A percentile compares a stretch with the other conserved stretches of the same genome.
These are phyloP conservation scores for Thinopyrum elongatum DNA, from an alignment of 176 grass and related monocot species.

Conservation along the genomic window DNA sequence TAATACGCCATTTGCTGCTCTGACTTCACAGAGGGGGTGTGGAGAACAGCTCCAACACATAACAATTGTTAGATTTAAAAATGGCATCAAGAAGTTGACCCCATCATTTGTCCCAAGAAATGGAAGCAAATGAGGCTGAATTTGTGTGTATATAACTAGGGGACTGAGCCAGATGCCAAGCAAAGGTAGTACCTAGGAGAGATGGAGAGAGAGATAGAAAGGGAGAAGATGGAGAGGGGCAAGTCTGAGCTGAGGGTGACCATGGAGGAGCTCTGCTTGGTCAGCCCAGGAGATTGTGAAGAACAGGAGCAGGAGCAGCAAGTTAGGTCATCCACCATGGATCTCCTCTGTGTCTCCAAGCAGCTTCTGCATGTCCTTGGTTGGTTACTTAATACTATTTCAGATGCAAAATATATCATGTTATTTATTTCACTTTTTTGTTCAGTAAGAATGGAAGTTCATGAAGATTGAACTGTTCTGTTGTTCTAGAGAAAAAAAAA, in stretches of 20 bases:
- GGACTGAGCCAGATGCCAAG: conserved; percentile 6
- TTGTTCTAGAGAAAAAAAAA: neutral
- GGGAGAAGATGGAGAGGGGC: conserved; percentile 52
- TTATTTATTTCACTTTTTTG: neutral
- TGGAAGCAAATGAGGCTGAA: conserved; percentile 10
- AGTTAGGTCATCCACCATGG: conserved; percentile 52
- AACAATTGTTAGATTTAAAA: neutral
- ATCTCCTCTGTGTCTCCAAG: conserved; percentile 63
- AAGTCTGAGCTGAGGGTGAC: conserved; percentile 63
- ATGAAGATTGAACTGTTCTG: neutral
- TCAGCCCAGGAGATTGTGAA: conserved; percentile 28
- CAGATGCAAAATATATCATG: conserved; percentile 5
- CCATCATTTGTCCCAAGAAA: conserved; percentile 41
- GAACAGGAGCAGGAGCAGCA: conserved; percentile 25
- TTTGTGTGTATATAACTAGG: conserved; percentile 20
- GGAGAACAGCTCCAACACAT: conserved; percentile 22
- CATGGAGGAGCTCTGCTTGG: conserved; percentile 65
- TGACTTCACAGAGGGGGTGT: conserved; percentile 39
- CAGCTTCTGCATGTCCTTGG: conserved; percentile 78
- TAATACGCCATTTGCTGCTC: conserved; percentile 25
- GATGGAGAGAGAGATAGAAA: conserved; percentile 55
- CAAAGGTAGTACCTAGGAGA: conserved; percentile 24
- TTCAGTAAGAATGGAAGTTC: neutral
- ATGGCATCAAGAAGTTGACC: conserved; percentile 44
- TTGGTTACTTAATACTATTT: conserved; percentile 35